phyloP scores from a whole-genome alignment of 2,329 filamentous ascomycete genomes.

The Diaporthe sp. region DNA sequence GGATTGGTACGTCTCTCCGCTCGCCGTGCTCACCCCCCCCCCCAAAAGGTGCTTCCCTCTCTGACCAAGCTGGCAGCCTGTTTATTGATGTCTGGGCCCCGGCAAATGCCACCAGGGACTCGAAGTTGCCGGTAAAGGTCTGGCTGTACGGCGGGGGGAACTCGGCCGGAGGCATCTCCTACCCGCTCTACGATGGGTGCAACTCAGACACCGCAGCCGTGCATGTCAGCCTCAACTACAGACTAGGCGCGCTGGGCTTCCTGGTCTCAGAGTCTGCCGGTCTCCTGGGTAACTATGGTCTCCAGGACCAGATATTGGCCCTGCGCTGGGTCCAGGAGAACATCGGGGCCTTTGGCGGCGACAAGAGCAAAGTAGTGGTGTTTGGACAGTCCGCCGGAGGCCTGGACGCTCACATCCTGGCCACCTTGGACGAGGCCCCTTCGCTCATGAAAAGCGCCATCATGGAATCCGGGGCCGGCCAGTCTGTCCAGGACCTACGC shows the following conservation, averaged over 20 bases:
- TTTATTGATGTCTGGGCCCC: neutral
- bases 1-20: neutral
- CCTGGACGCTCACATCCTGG: slow-evolving; percentile 38
- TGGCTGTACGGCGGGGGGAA: slow-evolving; percentile 47
- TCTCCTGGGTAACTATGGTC: slow-evolving; percentile 62
- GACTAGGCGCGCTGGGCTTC: slow-evolving; percentile 63
- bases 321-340: slow-evolving; percentile 64
- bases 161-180: slow-evolving; percentile 44
- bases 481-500: neutral
- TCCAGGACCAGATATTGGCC: slow-evolving; percentile 64
- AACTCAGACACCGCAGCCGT: slow-evolving; percentile 46
- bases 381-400: slow-evolving; percentile 37
- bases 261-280: slow-evolving; percentile 57
- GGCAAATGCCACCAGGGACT: neutral
- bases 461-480: slow-evolving; percentile 48
- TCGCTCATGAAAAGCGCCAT: slow-evolving; percentile 45
- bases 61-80: neutral
- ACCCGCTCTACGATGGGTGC: slow-evolving; percentile 46
- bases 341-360: slow-evolving; percentile 60
- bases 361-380: slow-evolving; percentile 47
- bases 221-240: slow-evolving; percentile 52
- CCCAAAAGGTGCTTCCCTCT: neutral
- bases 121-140: neutral
- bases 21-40: neutral
- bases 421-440: slow-evolving; percentile 46